These are phyloP conservation scores for Solanum virginianum DNA, from an alignment of 257 asterid genomes.

Conservation along the genomic window DNA sequence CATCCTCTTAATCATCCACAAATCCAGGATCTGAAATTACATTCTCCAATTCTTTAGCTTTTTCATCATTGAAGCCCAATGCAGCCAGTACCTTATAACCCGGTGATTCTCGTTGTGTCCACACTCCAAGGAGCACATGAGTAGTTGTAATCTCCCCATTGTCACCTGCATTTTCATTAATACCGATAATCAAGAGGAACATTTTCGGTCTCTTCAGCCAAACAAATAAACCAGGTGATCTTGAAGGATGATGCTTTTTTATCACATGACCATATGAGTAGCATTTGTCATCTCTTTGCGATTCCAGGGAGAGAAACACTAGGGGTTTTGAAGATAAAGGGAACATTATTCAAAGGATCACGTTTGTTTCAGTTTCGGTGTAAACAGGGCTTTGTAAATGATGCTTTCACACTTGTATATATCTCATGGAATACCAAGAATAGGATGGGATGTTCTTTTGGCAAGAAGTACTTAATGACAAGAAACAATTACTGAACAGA, in stretches of 20 bases:
- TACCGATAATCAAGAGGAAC: background rate
- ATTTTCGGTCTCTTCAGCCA: background rate
- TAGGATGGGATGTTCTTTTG: background rate
- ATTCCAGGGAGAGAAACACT: background rate
- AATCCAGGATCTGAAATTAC: conserved; percentile 34
- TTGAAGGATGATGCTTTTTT: background rate
- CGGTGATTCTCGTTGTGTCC: conserved; percentile 54
- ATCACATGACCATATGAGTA: background rate
- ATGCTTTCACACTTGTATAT: background rate
- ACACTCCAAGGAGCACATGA: conserved; percentile 54
- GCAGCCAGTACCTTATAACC: conserved; percentile 39
- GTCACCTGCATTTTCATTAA: conserved; percentile 26
- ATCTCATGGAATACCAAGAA: background rate
- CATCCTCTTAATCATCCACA: conserved; percentile 15
- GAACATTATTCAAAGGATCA: background rate
- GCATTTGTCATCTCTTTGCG: background rate
- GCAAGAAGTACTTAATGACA: background rate
- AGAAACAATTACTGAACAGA: background rate
- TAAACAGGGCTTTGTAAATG: background rate
- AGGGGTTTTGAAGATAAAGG: background rate
- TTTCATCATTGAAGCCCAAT: conserved; percentile 41
- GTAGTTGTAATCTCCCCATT: conserved; percentile 40
- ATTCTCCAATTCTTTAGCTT: conserved; percentile 43
- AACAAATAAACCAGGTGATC: background rate
- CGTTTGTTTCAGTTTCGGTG: background rate